Conservation (phyloP, 441 rosid species). For the Francoa sonchifolia region DNA sequence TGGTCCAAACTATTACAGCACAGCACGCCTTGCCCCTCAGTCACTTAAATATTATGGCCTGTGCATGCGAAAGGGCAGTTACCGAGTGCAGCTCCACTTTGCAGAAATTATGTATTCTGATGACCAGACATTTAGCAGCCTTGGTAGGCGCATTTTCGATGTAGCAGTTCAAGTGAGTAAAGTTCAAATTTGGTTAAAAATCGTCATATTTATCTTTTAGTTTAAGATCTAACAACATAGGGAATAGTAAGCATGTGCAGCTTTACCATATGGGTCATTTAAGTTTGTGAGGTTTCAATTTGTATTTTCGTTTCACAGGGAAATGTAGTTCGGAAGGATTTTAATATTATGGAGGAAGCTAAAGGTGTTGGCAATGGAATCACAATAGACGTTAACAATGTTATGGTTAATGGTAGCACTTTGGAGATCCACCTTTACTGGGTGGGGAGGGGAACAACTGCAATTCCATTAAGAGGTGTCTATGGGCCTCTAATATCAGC, state of each 20-base stretch:
- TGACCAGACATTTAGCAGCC: conserved; percentile 32
- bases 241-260: too few relatives aligned
- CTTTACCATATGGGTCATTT: neutral
- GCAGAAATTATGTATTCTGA: conserved; percentile 67
- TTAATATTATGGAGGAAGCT: conserved; percentile 48
- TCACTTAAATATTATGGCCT: conserved; percentile 72
- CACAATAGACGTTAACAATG: conserved; percentile 10
- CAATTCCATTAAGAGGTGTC: conserved; percentile 50
- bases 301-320: conserved; percentile 29
- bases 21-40: conserved; percentile 63
- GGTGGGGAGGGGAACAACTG: conserved; percentile 72
- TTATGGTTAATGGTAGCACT: conserved; percentile 45
- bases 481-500: conserved; percentile 90
- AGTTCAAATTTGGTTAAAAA: neutral
- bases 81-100: conserved; percentile 68
- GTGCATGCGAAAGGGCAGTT: conserved; percentile 45
- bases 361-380: conserved; percentile 43
- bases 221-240: neutral
- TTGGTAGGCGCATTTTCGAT: conserved; percentile 62
- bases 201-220: neutral
- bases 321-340: conserved; percentile 28
- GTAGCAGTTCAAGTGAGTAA: conserved; percentile 60
- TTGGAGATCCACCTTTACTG: conserved; percentile 67
- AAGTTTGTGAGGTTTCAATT: neutral
- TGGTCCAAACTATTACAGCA: conserved; percentile 24